Base-by-base conservation (phyloP, 23 red algal genomes). In the Gracilaria domingensis region DNA sequence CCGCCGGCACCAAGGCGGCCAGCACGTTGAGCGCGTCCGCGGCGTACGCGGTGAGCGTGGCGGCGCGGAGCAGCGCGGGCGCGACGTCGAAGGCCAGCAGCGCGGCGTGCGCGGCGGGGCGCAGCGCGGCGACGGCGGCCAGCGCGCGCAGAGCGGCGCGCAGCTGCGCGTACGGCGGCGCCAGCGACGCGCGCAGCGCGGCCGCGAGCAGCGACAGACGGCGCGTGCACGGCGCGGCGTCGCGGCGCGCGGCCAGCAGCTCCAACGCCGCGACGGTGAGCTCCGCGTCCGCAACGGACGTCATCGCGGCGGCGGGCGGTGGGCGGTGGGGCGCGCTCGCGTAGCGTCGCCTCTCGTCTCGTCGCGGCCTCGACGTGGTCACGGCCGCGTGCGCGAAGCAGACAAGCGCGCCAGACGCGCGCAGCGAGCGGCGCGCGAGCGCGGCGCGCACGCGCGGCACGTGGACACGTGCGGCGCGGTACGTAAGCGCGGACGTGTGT, bases 131-230 rank as follows among this genome's bases (percentile, higher is more conserved):
- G 40, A 77, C 72, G 72, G 72, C 42, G 40, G 40, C 40, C 21
- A 77, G 39, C 39, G 72, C 72, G 72, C 72, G 72, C 40, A 77
- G 72, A 40, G 42, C 72, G 72, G 30, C 7, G 42, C 45, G 72
- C n/a, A 74, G 38, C 40, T 30, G 72, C 40, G 67, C 35, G 67
- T 37, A 24, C n/a, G 72, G 72, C 72, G 72, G 8, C 0, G 23
- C n/a, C 4, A 77, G 72, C 40, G 72, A 33, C 13, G 13, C 24
- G 38, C 40, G 40, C 20, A 77, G 72, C 21, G 72, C 69, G 69
- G 2, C 13, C 28, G 69, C 35, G 4, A 75, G 69, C 35, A 30
- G 28, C 28, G n/a, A 0, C 2, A 75, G 69, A 8, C 35, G 35
- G 0, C 12, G 36, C 4, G 1, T 32, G 69, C 69, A 37, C 28